Evolutionary conservation across 73 alveolate genomes (phyloP).

Genomic region (Paramecium sonneborni): DNA sequence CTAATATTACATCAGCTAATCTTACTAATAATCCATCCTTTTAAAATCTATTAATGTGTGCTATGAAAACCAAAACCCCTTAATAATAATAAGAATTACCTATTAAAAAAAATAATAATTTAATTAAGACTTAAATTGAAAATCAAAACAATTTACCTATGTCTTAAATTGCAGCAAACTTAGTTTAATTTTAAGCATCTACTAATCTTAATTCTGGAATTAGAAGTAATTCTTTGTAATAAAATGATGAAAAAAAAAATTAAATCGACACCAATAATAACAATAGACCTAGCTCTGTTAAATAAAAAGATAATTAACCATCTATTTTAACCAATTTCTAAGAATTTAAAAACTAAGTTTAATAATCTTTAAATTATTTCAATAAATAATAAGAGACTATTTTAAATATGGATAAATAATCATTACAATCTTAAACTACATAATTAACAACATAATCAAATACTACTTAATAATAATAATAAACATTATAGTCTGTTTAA

Average conservation of each 20-base stretch:
- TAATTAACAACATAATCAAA: not conserved
- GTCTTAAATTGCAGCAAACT: not conserved
- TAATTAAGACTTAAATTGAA: not conserved
- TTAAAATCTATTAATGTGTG: constrained; percentile 34
- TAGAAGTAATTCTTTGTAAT: constrained; percentile 52
- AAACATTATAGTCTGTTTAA: no score
- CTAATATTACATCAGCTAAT: not conserved
- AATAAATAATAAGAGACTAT: constrained; percentile 40
- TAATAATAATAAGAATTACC: not conserved
- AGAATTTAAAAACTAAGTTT: constrained; percentile 41
- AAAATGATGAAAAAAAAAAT: constrained; percentile 1
- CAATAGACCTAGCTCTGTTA: not conserved
- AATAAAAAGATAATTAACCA: constrained; percentile 19
- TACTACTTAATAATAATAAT: not conserved
- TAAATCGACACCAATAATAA: not conserved
- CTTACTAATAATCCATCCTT: constrained; percentile 28
- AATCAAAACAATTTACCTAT: not conserved
- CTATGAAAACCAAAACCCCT: constrained; percentile 39
- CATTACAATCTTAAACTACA: not conserved
- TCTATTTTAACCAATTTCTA: constrained; percentile 23
- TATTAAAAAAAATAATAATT: not conserved
- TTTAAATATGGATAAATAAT: not conserved
- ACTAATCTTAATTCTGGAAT: not conserved
- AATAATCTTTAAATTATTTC: constrained; percentile 34
- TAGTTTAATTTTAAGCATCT: not conserved